Evolutionary conservation across 352 stramenopile genomes (phyloP), one percentile per base, ranked within the genome.

Genomic region (Phytopythium cucurbitacearum): DNA sequence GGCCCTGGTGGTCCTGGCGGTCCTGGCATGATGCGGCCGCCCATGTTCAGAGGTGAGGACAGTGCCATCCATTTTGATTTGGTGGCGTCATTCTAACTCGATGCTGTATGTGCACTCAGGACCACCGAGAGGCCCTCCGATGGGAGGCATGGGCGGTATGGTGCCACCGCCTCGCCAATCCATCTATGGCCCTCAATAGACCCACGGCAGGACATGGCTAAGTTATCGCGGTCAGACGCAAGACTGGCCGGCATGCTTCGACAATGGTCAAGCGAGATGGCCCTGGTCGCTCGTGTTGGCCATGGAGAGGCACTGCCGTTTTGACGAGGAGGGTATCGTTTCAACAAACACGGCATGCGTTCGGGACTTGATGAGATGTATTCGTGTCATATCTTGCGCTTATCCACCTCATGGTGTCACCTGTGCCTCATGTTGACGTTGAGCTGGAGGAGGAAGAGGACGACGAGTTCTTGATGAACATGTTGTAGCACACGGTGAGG

Each of bases 401-500:
- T 28, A 28, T 28, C 21, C 21, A 28, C 21, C 21, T 28, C 21
- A 28, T 28, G 21, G 21, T 2, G 21, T 28, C 21, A 28, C 15
- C 35, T n/a, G 48, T 10, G 34, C 16, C 46, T 73, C 46, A 76
- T 47, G 64, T 56, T 62, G 60, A 62, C 36, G 55, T 70, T 40
- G 51, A 46, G 40, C 28, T 57, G 11, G 62, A 57, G 48, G 43
- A 61, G 51, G 37, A 56, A n/a, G 48, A 64, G 39, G 40, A 58
- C 21, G 64, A 50, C 56, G 65, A 47, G 51, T 79, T 89, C 67
- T 93, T 93, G 61, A 95, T 75, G 51, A 95, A 90, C 85, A 93
- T 95, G 67, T 91, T 95, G 66, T 95, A 93, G 52, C 85, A 68
- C 48, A 93, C 82, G 43, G 80, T 78, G 57, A 90, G 67, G 62